Evolutionary conservation across 2,329 filamentous ascomycete genomes (phyloP).

Genomic region (Cylindrodendrum hubeiense): DNA sequence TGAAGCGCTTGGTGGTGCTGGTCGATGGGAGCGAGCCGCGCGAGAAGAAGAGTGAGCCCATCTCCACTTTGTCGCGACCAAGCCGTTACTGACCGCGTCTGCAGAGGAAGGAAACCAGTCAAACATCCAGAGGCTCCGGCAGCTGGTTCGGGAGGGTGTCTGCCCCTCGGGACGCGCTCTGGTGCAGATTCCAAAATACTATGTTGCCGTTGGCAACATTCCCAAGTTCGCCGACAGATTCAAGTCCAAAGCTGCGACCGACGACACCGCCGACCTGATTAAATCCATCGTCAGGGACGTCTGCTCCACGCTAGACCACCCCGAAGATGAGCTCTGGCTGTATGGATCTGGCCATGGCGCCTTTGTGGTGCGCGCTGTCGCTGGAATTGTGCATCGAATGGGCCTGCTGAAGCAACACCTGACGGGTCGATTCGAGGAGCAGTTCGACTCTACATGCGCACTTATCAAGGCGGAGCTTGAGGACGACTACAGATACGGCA

Average conservation of each 20-base stretch:
- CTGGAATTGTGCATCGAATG: slow-evolving; percentile 37
- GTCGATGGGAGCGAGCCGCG: slow-evolving; percentile 35
- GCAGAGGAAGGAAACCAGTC: slow-evolving; percentile 36
- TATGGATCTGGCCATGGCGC: slow-evolving; percentile 41
- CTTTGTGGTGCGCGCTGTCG: slow-evolving; percentile 38
- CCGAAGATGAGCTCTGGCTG: slow-evolving; percentile 41
- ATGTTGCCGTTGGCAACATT: slow-evolving; percentile 20
- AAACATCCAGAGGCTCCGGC: slow-evolving; percentile 32
- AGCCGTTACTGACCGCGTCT: slow-evolving; percentile 14
- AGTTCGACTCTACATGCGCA: slow-evolving; percentile 30
- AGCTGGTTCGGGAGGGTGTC: slow-evolving; percentile 32
- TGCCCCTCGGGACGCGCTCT: slow-evolving; percentile 16
- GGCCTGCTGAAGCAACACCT: slow-evolving; percentile 25
- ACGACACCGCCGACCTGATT: slow-evolving; percentile 34
- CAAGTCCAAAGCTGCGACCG: slow-evolving; percentile 19
- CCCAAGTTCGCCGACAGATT: slow-evolving; percentile 34
- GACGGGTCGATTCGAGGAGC: slow-evolving; percentile 29
- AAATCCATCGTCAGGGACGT: slow-evolving; percentile 38
- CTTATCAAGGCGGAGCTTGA: slow-evolving; percentile 39
- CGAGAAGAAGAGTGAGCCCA: slow-evolving; percentile 31
- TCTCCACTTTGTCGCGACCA: neutral
- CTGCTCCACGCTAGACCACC: slow-evolving; percentile 24
- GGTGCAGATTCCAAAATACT: slow-evolving; percentile 35
- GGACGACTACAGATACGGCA: slow-evolving; percentile 35
- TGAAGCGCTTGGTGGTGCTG: slow-evolving; percentile 37